Conservation (phyloP, 2,329 filamentous ascomycete genomes). For the Aspergillus cejpii region DNA sequence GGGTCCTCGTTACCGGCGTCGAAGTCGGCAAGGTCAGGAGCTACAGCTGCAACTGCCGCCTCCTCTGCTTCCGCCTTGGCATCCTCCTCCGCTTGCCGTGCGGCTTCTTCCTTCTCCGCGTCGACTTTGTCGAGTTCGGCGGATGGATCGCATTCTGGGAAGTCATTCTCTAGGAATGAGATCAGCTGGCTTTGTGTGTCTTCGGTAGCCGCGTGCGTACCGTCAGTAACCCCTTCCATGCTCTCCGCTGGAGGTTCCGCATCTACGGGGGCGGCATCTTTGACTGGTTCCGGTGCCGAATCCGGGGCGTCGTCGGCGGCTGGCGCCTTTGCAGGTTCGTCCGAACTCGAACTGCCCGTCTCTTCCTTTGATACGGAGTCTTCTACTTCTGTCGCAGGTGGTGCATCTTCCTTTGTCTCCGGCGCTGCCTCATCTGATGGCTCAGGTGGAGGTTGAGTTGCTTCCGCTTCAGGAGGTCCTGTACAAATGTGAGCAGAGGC, state of each 20-base stretch:
- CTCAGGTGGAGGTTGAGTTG: conserved; percentile 22
- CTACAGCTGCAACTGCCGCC: conserved; percentile 6
- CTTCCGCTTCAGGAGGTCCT: conserved; percentile 27
- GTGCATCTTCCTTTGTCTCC: conserved; percentile 20
- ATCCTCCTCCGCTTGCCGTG: conserved; percentile 29
- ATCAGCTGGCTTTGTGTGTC: conserved; percentile 8
- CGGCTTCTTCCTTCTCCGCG: conserved; percentile 30
- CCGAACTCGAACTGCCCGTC: background rate
- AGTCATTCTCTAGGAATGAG: conserved; percentile 27
- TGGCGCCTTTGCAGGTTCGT: conserved; percentile 5
- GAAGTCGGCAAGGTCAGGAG: conserved; percentile 9
- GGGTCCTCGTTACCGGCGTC: conserved; percentile 9
- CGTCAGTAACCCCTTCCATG: conserved; percentile 18
- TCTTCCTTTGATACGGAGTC: conserved; percentile 6
- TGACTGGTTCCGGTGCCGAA: background rate
- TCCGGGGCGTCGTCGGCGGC: background rate
- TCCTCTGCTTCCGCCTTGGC: conserved; percentile 25
- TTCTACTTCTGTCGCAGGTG: conserved; percentile 10
- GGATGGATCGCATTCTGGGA: conserved; percentile 29
- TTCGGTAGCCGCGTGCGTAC: conserved; percentile 14
- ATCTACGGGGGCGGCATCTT: conserved; percentile 2
- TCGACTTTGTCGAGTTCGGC: conserved; percentile 29
- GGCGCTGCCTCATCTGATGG: conserved; percentile 14
- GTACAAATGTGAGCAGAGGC: background rate
- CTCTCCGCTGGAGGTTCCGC: conserved; percentile 6